Percentiles rank a stretch among this genome's conserved stretches.
Conservation (phyloP, 73 alveolate genomes). For the Loxodes magnus region DNA sequence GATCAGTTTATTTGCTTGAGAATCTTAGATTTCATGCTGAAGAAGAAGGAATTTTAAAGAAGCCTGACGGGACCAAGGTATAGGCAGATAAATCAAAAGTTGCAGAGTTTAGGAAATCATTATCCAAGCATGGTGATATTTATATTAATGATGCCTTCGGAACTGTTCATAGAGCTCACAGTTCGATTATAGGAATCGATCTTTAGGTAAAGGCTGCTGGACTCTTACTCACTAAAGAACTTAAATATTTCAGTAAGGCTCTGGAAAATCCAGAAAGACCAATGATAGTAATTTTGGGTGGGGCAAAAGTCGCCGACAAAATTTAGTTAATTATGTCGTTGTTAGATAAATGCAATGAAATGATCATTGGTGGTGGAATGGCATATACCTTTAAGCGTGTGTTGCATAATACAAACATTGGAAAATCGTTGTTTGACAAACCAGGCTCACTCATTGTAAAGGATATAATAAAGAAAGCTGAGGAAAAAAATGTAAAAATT, state of each 20-base stretch:
- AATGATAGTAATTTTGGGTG: slow-evolving; percentile 84
- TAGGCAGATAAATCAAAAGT: slow-evolving; percentile 50
- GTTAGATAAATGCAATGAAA: slow-evolving; percentile 73
- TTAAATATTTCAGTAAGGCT: slow-evolving; percentile 80
- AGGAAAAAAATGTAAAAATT: slow-evolving; percentile 69
- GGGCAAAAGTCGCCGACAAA: slow-evolving; percentile 92
- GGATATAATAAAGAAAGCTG: slow-evolving; percentile 47
- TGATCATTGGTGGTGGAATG: slow-evolving; percentile 98
- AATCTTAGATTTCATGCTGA: slow-evolving; percentile 86
- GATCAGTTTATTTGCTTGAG: slow-evolving; percentile 75
- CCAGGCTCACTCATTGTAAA: slow-evolving; percentile 79
- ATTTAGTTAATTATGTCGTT: slow-evolving; percentile 71
- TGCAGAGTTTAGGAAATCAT: slow-evolving; percentile 49
- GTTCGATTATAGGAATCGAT: slow-evolving; percentile 86
- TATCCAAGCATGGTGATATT: slow-evolving; percentile 64
- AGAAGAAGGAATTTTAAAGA: slow-evolving; percentile 83
- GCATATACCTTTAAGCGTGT: slow-evolving; percentile 90
- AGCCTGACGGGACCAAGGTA: slow-evolving; percentile 52
- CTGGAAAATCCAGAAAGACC: slow-evolving; percentile 87
- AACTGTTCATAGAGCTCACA: slow-evolving; percentile 93
- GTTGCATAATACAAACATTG: slow-evolving; percentile 47
- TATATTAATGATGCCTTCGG: slow-evolving; percentile 92
- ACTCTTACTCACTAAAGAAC: slow-evolving; percentile 81
- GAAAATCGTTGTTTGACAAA: slow-evolving; percentile 83
- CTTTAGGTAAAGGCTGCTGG: slow-evolving; percentile 81